Percentiles rank a stretch among this genome's conserved stretches.
phyloP scores from a whole-genome alignment of 2,329 filamentous ascomycete species.

The Paecilomyces sp. region DNA sequence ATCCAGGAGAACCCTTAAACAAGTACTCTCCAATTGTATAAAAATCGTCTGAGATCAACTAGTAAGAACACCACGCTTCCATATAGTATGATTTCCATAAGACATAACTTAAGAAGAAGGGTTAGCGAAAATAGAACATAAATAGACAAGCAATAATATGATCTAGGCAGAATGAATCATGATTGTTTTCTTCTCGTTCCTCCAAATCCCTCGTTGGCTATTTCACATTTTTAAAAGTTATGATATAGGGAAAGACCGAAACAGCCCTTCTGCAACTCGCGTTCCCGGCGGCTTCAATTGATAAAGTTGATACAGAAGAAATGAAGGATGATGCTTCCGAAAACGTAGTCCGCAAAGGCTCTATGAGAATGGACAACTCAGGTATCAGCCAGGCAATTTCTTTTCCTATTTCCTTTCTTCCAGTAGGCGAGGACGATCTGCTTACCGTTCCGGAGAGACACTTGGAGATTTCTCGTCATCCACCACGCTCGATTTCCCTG shows the following conservation, averaged over 20 bases:
- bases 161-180: not conserved
- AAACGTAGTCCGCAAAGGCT: constrained; percentile 92
- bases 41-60: not conserved
- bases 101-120: not conserved
- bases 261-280: not conserved
- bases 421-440: not conserved
- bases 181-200: not conserved
- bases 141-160: not conserved
- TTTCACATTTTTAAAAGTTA: not conserved
- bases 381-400: constrained; percentile 1
- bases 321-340: constrained; percentile 90
- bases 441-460: constrained; percentile 36
- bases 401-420: not conserved
- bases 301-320: constrained; percentile 99
- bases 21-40: not conserved
- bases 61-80: not conserved
- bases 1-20: not conserved
- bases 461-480: constrained; percentile 18
- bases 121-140: not conserved
- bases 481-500: constrained; percentile 14
- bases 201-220: not conserved
- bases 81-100: not conserved
- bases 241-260: not conserved
- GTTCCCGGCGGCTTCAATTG: constrained; percentile 55
- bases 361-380: constrained; percentile 37